Evolutionary conservation across 2,329 filamentous ascomycete species (phyloP), one percentile per base, ranked within the genome.

Genomic region (Pezicula rhizophila): DNA sequence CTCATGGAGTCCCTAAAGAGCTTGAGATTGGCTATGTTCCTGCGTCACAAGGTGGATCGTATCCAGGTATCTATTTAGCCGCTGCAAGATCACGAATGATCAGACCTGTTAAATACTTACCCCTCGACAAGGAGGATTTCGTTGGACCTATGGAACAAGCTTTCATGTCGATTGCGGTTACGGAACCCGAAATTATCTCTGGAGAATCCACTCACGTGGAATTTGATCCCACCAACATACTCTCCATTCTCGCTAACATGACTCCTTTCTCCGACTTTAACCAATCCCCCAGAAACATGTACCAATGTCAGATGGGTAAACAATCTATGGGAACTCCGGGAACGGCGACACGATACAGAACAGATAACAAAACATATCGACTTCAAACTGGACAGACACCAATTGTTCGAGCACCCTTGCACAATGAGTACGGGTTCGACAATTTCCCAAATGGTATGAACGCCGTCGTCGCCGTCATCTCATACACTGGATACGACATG

Each of bases 401-500:
- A 4, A 82, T 99, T 44, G 92, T 96, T 31, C 83, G 93, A 57
- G 84, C 92, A 25, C 92, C 92, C 28, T 77, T 97, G 40, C 91
- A 99, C 71, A 97, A 96, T 63, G 85, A 89, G 17, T 99, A 99
- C 64, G 93, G 92, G 17, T 84, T 97, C 52, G 93, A 99, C 72
- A 97, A 97, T 69, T 99, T 96, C 68, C 93, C 93, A 47, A 96
- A 97, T 65, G 93, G 93, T 25, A 91, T 83, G 62, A 99, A 99
- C 62, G 89, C 90, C 8, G 84, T 97, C 35, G 93, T 99, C 50
- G 93, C 93, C 51, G 95, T 99, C 67, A 96, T 99, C 55, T 96
- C 92, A 0, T 99, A 99, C 68, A 97, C 92, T 2, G 93, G 92
- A 45, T 99, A 97, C 71, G 93, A 99, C 77, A 99, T 99, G 93